Evolutionary conservation across 768 basidiomycete genomes (phyloP), one percentile per base, ranked within the genome.

Genomic region (Boletus tylopilopsis): DNA sequence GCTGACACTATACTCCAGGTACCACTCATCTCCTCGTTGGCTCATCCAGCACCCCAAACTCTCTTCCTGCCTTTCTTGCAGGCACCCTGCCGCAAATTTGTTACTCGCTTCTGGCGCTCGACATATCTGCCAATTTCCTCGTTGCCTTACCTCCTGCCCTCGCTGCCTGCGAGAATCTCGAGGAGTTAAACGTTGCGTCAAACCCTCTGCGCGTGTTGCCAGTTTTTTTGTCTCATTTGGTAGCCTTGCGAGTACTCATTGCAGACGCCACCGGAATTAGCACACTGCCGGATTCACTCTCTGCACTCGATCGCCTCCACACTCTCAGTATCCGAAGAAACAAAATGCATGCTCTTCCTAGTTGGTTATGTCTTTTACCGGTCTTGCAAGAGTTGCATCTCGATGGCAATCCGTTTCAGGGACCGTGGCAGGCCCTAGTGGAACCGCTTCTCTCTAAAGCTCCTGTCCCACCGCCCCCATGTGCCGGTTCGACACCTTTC

Each of bases 381-480:
- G 77, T 78, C 25, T 74, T 99, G 40, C 91, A 95, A 67, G 87
- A 85, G 2, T 72, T 99, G 4, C 87, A 86, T 56, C 82, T 99
- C n/a, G 95, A 98, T 55, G 87, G 85, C 16, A 99, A 99, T 66
- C 93, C 94, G 8, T 97, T 99, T 70, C 89, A 90, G 59, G 90
- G 89, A 8, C 90, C 91, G 1, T 96, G 94, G 91, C 84, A 86
- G 62, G 84, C 89, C 27, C 75, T 99, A 45, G 84, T 96, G 22
- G 88, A 87, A 49, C 92, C 94, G 1, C 74, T 97, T 41, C 73
- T 94, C 9, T 76, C 83, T 45, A 82, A 82, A 62, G 65, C 72
- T 21, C 79, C 83, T 22, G 68, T 76, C 60, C 78, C 80, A 2
- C 84, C 84, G 21, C 66, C n/a, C n/a, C n/a, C 75, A 27, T 85